Evolutionary conservation across 2,329 filamentous ascomycete species (phyloP).

Genomic region (Boeremia exigua): DNA sequence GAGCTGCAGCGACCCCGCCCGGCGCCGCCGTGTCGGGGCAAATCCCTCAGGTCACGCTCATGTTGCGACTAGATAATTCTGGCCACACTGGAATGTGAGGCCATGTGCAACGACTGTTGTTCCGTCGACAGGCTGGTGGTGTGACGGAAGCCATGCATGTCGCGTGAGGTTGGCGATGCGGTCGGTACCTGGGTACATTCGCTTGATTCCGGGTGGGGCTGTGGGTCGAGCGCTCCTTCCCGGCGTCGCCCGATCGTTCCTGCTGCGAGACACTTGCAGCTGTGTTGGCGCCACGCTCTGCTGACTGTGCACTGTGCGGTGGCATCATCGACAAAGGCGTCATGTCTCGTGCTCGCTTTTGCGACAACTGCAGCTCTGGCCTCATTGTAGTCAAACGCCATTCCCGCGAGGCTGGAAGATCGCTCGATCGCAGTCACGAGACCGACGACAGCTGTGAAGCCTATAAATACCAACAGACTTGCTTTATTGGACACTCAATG

Average conservation of each 20-base stretch:
- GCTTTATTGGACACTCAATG: no score
- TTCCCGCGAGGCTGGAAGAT: background rate
- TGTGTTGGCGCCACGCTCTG: constrained; percentile 2
- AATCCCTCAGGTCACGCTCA: constrained; percentile 41
- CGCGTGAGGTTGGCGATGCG: constrained; percentile 10
- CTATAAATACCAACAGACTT: background rate
- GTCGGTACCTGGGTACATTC: constrained; percentile 4
- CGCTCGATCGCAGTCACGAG: background rate
- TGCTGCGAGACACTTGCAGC: background rate
- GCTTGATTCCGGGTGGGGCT: constrained; percentile 8
- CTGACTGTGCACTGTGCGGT: constrained; percentile 8
- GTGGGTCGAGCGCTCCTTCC: constrained; percentile 3
- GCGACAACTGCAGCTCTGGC: background rate
- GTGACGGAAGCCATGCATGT: constrained; percentile 1
- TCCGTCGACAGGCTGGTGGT: background rate
- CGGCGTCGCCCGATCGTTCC: constrained; percentile 8
- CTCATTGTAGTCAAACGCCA: no score
- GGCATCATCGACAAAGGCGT: background rate
- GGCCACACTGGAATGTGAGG: background rate
- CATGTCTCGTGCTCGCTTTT: background rate
- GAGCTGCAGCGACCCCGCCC: constrained; percentile 31
- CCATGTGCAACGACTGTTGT: background rate
- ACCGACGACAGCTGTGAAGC: background rate
- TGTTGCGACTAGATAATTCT: constrained; percentile 16
- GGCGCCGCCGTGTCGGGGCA: constrained; percentile 18